Evolutionary conservation across 805 yeast genomes (phyloP).

Genomic region (Nematodospora valgi): DNA sequence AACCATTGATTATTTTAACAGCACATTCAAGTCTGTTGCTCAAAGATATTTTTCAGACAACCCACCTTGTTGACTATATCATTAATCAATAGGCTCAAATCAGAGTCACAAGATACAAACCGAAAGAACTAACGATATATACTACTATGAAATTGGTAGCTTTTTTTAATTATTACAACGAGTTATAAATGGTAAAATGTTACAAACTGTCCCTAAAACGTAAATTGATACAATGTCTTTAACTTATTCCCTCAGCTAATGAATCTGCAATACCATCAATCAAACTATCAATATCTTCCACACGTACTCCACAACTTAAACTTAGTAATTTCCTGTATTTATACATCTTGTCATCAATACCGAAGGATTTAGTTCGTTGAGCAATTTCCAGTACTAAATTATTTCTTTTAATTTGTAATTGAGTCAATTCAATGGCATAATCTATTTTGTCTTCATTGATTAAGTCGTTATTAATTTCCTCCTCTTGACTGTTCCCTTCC

Average conservation of each 20-base stretch:
- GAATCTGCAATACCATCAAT: conserved; percentile 69
- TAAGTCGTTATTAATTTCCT: conserved; percentile 14
- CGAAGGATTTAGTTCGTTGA: conserved; percentile 39
- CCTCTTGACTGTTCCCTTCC: conserved; percentile 12
- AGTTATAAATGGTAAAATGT: too few species aligned
- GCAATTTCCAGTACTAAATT: conserved; percentile 46
- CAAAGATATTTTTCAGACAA: too few species aligned
- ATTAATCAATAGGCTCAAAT: too few species aligned
- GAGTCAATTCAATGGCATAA: conserved; percentile 36
- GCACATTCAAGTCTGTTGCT: too few species aligned
- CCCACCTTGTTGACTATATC: too few species aligned
- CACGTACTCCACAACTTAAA: conserved; percentile 68
- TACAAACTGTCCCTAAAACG: not conserved
- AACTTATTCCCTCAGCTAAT: conserved; percentile 19
- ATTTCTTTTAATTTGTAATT: conserved; percentile 51
- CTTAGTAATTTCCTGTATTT: conserved; percentile 79
- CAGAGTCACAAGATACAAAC: too few species aligned
- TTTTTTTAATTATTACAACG: too few species aligned
- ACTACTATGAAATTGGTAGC: too few species aligned
- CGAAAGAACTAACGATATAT: too few species aligned
- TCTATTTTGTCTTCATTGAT: conserved; percentile 15
- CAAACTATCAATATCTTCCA: conserved; percentile 76
- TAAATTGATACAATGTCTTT: too few species aligned
- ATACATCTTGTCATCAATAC: conserved; percentile 53
- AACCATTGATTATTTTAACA: too few species aligned